Percentiles rank a stretch among this genome's conserved stretches.
Conservation (phyloP, 179 eudicot species). For the Silene coronaria region DNA sequence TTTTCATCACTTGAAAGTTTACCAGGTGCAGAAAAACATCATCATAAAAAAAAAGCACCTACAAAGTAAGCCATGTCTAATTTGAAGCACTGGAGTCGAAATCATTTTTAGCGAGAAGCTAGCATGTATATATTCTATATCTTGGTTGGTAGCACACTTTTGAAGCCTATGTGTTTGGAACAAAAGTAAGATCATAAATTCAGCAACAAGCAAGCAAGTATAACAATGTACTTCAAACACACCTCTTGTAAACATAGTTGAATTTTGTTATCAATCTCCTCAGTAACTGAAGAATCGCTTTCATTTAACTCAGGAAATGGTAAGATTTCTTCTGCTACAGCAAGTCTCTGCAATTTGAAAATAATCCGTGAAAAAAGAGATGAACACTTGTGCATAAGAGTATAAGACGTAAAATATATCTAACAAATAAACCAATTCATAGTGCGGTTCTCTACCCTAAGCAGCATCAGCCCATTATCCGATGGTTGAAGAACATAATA, state of each 20-base stretch:
- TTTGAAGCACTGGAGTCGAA: background rate
- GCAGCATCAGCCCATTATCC: constrained; percentile 65
- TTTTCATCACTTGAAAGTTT: background rate
- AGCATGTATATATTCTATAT: background rate
- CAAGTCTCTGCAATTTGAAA: constrained; percentile 56
- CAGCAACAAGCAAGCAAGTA: background rate
- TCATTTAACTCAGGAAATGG: constrained; percentile 47
- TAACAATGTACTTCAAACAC: constrained; percentile 5
- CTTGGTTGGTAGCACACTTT: background rate
- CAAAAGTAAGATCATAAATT: background rate
- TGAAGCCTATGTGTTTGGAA: background rate
- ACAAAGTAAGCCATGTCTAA: background rate
- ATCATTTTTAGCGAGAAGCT: background rate
- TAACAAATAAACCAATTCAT: background rate
- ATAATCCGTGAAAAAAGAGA: background rate
- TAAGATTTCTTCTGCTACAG: constrained; percentile 68
- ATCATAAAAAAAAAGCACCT: background rate
- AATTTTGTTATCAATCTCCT: constrained; percentile 43
- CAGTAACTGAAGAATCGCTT: constrained; percentile 31
- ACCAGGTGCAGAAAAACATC: background rate
- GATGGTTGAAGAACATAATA: constrained; percentile 80
- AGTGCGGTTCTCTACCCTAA: constrained; percentile 46
- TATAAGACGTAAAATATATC: background rate
- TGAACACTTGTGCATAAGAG: background rate
- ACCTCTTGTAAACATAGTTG: constrained; percentile 56